Conservation (phyloP, 768 basidiomycete species). For the Epithele typhae region DNA sequence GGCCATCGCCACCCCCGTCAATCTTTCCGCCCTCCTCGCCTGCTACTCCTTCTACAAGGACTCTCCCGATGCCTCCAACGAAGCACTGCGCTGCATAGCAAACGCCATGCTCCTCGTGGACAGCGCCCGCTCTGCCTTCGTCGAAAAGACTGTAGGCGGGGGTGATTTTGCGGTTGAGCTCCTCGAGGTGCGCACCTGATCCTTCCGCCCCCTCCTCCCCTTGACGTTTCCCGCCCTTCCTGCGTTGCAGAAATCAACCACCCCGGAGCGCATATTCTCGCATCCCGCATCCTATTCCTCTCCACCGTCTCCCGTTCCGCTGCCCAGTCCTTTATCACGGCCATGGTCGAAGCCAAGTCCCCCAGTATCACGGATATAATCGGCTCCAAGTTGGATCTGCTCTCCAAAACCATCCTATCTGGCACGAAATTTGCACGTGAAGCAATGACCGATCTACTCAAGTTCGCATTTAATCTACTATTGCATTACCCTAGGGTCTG, state of each 20-base stretch:
- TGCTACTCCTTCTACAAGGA: constrained; percentile 52
- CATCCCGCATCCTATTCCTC: constrained; percentile 74
- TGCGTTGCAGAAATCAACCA: constrained; percentile 66
- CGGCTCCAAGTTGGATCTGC: constrained; percentile 52
- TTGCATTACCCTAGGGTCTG: constrained; percentile 76
- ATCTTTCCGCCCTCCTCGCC: constrained; percentile 52
- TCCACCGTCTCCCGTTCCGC: constrained; percentile 50
- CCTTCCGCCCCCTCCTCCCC: constrained; percentile 2
- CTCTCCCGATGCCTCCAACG: constrained; percentile 54
- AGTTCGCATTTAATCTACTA: constrained; percentile 79
- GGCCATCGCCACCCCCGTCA: constrained; percentile 49
- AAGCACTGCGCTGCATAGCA: constrained; percentile 73
- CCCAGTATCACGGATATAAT: constrained; percentile 63
- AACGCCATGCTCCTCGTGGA: constrained; percentile 75
- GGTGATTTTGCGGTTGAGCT: constrained; percentile 51
- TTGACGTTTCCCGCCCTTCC: neutral
- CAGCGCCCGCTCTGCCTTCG: constrained; percentile 51
- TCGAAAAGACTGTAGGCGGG: constrained; percentile 58
- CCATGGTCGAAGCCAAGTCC: constrained; percentile 63
- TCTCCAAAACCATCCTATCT: constrained; percentile 44
- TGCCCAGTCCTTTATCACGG: constrained; percentile 43
- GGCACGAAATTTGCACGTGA: constrained; percentile 57
- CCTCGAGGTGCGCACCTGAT: constrained; percentile 46
- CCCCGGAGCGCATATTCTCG: constrained; percentile 67
- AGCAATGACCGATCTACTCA: constrained; percentile 80